phyloP scores from a whole-genome alignment of 345 rosid genomes.

The Gossypium anomalum region DNA sequence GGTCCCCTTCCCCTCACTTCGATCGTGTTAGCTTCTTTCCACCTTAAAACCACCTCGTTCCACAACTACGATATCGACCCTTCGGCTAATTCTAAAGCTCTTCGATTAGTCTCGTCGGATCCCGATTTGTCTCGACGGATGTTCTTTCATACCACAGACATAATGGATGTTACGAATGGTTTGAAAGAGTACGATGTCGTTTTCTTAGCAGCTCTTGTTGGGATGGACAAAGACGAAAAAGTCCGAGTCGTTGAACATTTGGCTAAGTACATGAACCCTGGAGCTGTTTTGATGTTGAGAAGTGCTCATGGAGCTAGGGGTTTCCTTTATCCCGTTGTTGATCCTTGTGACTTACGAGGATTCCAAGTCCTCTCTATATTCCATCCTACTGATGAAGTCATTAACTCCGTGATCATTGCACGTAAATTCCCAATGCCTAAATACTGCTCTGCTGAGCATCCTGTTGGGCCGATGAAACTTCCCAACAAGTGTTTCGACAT shows the following conservation, averaged over 20 bases:
- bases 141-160: conserved; percentile 60
- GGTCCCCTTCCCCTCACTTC: conserved; percentile 91
- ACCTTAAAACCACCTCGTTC: conserved; percentile 50
- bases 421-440: conserved; percentile 35
- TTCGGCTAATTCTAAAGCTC: conserved; percentile 56
- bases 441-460: conserved; percentile 22
- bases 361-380: conserved; percentile 67
- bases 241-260: conserved; percentile 55
- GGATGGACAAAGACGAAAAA: conserved; percentile 75
- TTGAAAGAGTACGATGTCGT: conserved; percentile 71
- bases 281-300: conserved; percentile 65
- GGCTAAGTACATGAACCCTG: conserved; percentile 70
- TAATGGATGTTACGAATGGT: conserved; percentile 45
- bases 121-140: conserved; percentile 67
- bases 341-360: conserved; percentile 64
- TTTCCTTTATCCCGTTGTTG: conserved; percentile 77
- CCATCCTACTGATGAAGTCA: conserved; percentile 84
- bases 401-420: conserved; percentile 71
- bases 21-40: conserved; percentile 58
- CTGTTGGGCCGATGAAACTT: conserved; percentile 29
- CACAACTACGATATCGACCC: conserved; percentile 78
- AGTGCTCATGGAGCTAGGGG: conserved; percentile 95
- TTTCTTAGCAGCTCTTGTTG: conserved; percentile 90
- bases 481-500: conserved; percentile 60
- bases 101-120: conserved; percentile 44